A percentile compares a stretch with the other conserved stretches of the same genome.
These are phyloP conservation scores for Wickerhamomyces sp. DNA, from an alignment of 1,139 yeast species.

Conservation along the genomic window DNA sequence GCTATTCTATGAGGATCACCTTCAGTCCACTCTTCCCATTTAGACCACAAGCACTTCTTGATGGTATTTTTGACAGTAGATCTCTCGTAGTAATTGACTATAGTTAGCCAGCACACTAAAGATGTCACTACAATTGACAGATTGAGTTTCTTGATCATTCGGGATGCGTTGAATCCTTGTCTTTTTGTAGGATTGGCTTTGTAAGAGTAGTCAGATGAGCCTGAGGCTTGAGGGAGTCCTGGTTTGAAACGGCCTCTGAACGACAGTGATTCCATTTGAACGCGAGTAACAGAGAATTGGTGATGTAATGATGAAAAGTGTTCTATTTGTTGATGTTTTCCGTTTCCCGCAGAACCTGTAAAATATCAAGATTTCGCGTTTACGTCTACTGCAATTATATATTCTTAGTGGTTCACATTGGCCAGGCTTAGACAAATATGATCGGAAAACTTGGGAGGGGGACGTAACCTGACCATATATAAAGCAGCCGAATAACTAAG, in stretches of 20 bases:
- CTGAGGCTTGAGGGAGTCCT: neutral
- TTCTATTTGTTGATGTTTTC: too few relatives aligned
- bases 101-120: slow-evolving; percentile 36
- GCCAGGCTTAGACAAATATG: too few relatives aligned
- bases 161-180: neutral
- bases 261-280: neutral
- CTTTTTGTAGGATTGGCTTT: slow-evolving; percentile 2
- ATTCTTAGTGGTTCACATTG: too few relatives aligned
- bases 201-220: neutral
- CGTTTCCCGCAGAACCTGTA: too few relatives aligned
- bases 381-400: too few relatives aligned
- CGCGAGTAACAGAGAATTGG: neutral
- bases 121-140: slow-evolving; percentile 8
- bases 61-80: slow-evolving; percentile 46
- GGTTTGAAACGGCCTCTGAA: slow-evolving; percentile 1
- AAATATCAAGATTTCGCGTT: too few relatives aligned
- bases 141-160: slow-evolving; percentile 2
- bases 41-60: slow-evolving; percentile 53
- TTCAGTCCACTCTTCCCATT: slow-evolving; percentile 54
- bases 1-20: slow-evolving; percentile 56
- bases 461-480: too few relatives aligned
- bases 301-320: too few relatives aligned
- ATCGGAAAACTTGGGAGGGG: too few relatives aligned
- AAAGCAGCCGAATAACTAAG: too few relatives aligned
- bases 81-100: slow-evolving; percentile 60